Percentiles rank a stretch among this genome's conserved stretches.
Evolutionary conservation across 768 basidiomycete genomes (phyloP).

Genomic region (Hysterangium stoloniferum): DNA sequence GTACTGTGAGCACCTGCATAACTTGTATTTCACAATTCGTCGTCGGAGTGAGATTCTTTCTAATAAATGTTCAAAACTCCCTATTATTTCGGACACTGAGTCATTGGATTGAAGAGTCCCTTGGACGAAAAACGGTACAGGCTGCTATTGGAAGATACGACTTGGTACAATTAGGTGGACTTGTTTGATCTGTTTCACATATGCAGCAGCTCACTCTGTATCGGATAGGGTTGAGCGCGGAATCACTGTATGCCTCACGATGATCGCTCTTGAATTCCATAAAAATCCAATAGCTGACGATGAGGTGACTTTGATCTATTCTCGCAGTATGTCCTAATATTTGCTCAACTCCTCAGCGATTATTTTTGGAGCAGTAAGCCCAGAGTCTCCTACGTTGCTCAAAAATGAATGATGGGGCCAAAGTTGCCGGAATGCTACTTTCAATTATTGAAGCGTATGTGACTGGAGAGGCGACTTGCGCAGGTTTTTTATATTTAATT

Average conservation of each 20-base stretch:
- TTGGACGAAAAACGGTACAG: constrained; percentile 61
- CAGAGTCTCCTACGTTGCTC: constrained; percentile 47
- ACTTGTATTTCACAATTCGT: too few relatives aligned
- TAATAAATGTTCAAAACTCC: constrained; percentile 1
- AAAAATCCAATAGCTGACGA: constrained; percentile 85
- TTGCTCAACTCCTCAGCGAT: constrained; percentile 11
- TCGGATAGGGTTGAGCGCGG: constrained; percentile 73
- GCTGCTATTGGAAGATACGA: constrained; percentile 64
- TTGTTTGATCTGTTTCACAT: constrained; percentile 11
- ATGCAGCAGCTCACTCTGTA: neutral
- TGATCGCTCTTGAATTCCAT: constrained; percentile 85
- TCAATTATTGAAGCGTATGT: constrained; percentile 73
- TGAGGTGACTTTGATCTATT: constrained; percentile 86
- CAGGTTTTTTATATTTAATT: constrained; percentile 83
- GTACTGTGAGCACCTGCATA: too few relatives aligned
- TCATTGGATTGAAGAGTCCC: constrained; percentile 47
- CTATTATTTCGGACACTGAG: constrained; percentile 4
- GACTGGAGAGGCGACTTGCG: constrained; percentile 81
- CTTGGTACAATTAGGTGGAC: constrained; percentile 65
- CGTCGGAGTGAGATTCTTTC: too few relatives aligned
- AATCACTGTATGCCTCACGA: constrained; percentile 85
- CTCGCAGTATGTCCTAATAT: constrained; percentile 53
- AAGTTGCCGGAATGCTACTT: constrained; percentile 69
- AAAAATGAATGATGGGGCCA: constrained; percentile 75
- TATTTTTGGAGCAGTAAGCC: constrained; percentile 40